Evolutionary conservation across 2,329 filamentous ascomycete species (phyloP), one percentile per base, ranked within the genome.

Genomic region (Scedosporium apiospermum): DNA sequence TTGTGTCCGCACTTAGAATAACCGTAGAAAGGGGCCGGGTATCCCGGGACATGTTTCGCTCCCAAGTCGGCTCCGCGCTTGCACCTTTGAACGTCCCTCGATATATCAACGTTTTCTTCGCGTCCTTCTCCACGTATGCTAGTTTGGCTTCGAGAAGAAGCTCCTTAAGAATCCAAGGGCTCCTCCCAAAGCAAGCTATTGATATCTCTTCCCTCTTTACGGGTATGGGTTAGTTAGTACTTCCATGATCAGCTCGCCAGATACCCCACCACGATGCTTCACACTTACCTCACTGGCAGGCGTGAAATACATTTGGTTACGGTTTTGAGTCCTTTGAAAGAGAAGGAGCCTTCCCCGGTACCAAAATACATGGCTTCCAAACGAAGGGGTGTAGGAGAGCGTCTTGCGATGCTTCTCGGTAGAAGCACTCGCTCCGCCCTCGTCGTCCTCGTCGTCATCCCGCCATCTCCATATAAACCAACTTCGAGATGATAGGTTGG

Each of bases 351-450:
- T 78, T 6, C 81, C 78, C 57, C 79, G 80, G 72, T 86, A 90
- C 81, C 84, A 87, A 73, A 91, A 91, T 68, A 82, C 84, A 70
- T 90, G 86, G 3, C 75, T 82, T 6, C 88, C 88, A 63, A 86
- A 83, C 0, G 83, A 82, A 0, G 88, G 88, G 0, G 87, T 90
- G 72, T 88, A 90, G 16, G 79, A 75, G 2, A 86, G 74, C 2
- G 76, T 34, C 10, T 57, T 61, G 16, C 26, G 30, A 9, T 62
- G 34, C 57, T 61, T 62, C 34, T 59, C 60, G 16, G 30, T 7
- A 18, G 42, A 61, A 30, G 61, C 67, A 53, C 73, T 71, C 12
- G 71, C 70, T 2, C 72, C 74, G 6, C 74, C 76, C 3, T 77
- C 76, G 0, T 80, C 76, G 0, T 80, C 76, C 0, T 82, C 75